Percentiles rank a stretch among this genome's conserved stretches.
Evolutionary conservation across 2,329 filamentous ascomycete genomes (phyloP).

Genomic region (Paecilomyces variotii): DNA sequence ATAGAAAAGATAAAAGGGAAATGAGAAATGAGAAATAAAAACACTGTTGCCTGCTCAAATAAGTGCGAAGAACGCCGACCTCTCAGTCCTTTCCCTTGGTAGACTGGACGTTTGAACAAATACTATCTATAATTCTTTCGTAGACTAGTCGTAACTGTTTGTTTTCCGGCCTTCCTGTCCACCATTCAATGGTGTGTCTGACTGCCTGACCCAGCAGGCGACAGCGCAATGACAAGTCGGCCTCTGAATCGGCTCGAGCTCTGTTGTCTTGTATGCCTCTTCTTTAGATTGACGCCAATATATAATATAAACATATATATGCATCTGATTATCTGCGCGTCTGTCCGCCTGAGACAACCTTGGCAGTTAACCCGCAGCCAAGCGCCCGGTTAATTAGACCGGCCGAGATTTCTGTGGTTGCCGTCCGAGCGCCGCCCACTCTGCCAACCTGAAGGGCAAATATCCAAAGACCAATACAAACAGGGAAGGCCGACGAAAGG

Average conservation of each 20-base stretch:
- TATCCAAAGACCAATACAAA: background rate
- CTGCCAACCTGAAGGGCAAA: background rate
- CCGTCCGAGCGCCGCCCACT: background rate
- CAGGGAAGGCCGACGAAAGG: background rate
- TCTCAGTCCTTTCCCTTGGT: background rate
- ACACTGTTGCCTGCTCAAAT: background rate
- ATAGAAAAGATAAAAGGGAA: no score
- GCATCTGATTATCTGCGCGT: background rate
- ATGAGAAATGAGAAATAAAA: no score
- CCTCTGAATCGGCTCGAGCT: background rate
- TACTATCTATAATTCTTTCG: background rate
- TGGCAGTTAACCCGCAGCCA: background rate
- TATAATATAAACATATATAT: background rate
- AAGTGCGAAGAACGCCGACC: background rate
- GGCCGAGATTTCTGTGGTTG: background rate
- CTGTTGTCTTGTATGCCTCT: background rate
- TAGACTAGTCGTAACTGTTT: background rate
- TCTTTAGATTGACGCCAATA: background rate
- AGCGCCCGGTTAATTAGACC: background rate
- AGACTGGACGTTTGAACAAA: background rate
- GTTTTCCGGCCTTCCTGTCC: background rate
- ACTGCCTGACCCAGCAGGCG: background rate
- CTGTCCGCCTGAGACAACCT: background rate
- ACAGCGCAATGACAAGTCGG: background rate
- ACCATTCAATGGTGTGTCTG: background rate